phyloP scores from a whole-genome alignment of 768 basidiomycete species.

The Sarcodon sp. region DNA sequence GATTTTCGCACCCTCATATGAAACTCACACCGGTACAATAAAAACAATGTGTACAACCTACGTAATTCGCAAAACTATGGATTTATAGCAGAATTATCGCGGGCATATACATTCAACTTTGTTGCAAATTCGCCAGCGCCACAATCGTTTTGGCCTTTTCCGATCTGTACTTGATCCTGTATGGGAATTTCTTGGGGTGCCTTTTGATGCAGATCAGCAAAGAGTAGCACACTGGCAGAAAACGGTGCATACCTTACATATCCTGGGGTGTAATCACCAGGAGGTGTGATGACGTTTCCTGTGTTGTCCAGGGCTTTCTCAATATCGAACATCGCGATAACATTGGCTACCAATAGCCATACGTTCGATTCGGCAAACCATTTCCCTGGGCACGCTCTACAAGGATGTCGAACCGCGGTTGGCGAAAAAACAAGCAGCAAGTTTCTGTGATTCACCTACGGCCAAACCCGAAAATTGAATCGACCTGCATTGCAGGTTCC shows the following conservation, averaged over 20 bases:
- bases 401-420: not conserved
- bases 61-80: not conserved
- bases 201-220: not conserved
- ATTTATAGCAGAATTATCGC: not conserved
- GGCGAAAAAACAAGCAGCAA: too few relatives aligned
- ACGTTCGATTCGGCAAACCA: slow-evolving; percentile 35
- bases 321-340: slow-evolving; percentile 34
- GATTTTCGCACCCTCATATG: not conserved
- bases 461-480: not conserved
- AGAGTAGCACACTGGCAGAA: not conserved
- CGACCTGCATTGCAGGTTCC: not conserved
- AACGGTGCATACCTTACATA: slow-evolving; percentile 28
- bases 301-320: slow-evolving; percentile 24
- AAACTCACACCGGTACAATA: not conserved
- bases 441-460: not conserved
- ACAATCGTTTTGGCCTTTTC: not conserved
- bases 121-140: not conserved
- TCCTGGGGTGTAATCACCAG: slow-evolving; percentile 24
- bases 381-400: slow-evolving; percentile 40
- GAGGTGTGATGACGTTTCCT: slow-evolving; percentile 25
- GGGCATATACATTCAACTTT: not conserved
- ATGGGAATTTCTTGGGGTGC: not conserved
- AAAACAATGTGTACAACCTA: not conserved
- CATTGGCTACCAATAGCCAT: slow-evolving; percentile 31
- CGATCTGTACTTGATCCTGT: not conserved